Evolutionary conservation across 345 rosid species (phyloP), one percentile per base, ranked within the genome.

Genomic region (Hypericum perforatum): DNA sequence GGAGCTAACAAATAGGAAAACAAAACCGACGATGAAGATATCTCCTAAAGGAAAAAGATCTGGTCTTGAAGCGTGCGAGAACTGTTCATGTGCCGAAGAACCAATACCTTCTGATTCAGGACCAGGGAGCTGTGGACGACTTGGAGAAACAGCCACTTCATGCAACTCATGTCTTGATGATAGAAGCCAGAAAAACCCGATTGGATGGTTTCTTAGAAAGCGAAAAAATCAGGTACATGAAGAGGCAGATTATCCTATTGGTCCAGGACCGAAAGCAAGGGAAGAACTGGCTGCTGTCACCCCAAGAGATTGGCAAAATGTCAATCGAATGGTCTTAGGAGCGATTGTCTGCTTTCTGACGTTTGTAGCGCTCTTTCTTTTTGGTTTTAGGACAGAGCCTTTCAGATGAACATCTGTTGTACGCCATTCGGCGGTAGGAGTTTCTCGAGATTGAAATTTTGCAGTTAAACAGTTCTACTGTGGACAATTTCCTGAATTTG

Each of bases 301-400:
- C 32, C 43, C 15, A 49, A 53, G 58, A 8, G 42, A 68, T 7
- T 84, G 82, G 89, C 74, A 75, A 43, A 39, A 57, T 6, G 54
- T 81, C 15, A 92, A 84, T 57, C 75, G 61, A 61, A 78, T 75
- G 62, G 80, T 87, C 52, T 16, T 87, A 16, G 83, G 78, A 60
- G 92, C 82, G 52, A 37, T 81, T 47, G 58, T 85, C 62, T 78
- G 86, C 74, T 58, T 77, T 49, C 57, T 82, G 15, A 71, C 79
- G 40, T 70, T 79, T 58, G 45, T 76, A 41, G 79, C 78, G 56
- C 37, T 79, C 53, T 32, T 81, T 6, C 75, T 70, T 65, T 57
- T 87, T 10, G 79, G 82, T 6, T 72, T 53, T 53, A 45, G 70
- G 63, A 68, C 63, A 32, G 55, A 44, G 9, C 15, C 63, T 39